A percentile compares a stretch with the other conserved stretches of the same genome.
phyloP scores from a whole-genome alignment of 129 eudicot species.

The Scalesia atractyloides region DNA sequence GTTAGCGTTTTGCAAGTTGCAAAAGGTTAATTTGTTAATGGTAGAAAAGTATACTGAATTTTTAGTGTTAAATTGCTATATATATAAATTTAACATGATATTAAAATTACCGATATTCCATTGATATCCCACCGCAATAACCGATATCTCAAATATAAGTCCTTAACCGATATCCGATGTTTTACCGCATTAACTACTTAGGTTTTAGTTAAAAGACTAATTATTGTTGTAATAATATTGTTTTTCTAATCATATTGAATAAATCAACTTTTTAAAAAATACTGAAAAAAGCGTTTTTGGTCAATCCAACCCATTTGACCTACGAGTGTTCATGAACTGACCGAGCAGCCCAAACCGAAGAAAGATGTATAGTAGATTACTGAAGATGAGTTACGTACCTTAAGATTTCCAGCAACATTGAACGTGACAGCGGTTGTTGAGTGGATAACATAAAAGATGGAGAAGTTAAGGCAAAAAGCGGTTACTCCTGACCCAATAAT shows the following conservation, averaged over 20 bases:
- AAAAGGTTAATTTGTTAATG: too few species aligned
- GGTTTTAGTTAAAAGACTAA: not conserved
- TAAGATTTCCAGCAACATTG: constrained; percentile 97
- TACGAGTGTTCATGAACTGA: too few species aligned
- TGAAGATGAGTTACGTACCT: constrained; percentile 46
- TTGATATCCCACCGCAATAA: too few species aligned
- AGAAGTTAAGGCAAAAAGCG: constrained; percentile 94
- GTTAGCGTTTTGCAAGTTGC: too few species aligned
- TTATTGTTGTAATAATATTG: not conserved
- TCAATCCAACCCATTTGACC: not conserved
- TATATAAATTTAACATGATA: too few species aligned
- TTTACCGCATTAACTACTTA: too few species aligned
- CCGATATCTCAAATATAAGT: too few species aligned
- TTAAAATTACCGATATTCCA: too few species aligned
- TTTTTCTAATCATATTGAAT: not conserved
- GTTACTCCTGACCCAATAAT: constrained; percentile 84
- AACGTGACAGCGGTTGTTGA: constrained; percentile 97
- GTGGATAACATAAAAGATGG: constrained; percentile 91
- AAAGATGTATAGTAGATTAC: constrained; percentile 4
- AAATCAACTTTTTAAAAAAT: not conserved
- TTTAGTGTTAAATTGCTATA: too few species aligned
- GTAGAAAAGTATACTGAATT: too few species aligned
- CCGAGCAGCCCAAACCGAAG: too few species aligned
- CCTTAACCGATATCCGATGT: too few species aligned
- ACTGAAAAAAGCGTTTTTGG: not conserved